Conservation (phyloP, 2,329 filamentous ascomycete species). For the Monascus ruber region DNA sequence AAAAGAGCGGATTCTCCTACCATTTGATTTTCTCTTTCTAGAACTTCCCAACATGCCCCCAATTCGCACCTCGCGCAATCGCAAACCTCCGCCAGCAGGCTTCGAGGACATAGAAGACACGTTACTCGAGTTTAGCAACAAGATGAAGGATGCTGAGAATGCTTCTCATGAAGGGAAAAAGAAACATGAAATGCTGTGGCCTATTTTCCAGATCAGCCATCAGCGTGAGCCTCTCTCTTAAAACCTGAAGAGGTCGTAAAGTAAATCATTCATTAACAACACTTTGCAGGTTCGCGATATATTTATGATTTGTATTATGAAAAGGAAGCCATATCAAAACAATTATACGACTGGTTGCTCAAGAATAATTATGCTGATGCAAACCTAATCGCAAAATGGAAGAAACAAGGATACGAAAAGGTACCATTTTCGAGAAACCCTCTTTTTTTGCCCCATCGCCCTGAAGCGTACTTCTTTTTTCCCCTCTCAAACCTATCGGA, state of each 20-base stretch:
- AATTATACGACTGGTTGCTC: conserved; percentile 87
- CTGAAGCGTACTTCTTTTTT: background rate
- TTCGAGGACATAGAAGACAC: conserved; percentile 61
- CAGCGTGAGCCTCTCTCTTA: conserved; percentile 49
- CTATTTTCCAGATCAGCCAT: conserved; percentile 94
- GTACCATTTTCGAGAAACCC: conserved; percentile 32
- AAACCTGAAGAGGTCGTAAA: no score
- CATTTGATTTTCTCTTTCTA: background rate
- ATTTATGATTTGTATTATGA: conserved; percentile 97
- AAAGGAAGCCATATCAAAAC: conserved; percentile 86
- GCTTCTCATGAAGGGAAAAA: conserved; percentile 65
- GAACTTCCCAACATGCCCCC: conserved; percentile 42
- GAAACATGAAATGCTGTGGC: conserved; percentile 91
- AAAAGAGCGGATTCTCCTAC: no score
- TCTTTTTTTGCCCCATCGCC: background rate
- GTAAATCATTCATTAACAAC: background rate
- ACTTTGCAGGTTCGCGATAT: conserved; percentile 55
- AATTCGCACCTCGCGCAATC: conserved; percentile 47
- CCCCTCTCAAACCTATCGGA: background rate
- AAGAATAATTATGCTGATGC: conserved; percentile 96
- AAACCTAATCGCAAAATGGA: conserved; percentile 97
- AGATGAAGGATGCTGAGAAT: conserved; percentile 75
- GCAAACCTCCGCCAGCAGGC: conserved; percentile 54
- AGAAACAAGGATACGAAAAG: conserved; percentile 99
- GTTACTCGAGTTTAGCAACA: conserved; percentile 54